Evolutionary conservation across 768 basidiomycete genomes (phyloP), one percentile per base, ranked within the genome.

Genomic region (Suillus placidus): DNA sequence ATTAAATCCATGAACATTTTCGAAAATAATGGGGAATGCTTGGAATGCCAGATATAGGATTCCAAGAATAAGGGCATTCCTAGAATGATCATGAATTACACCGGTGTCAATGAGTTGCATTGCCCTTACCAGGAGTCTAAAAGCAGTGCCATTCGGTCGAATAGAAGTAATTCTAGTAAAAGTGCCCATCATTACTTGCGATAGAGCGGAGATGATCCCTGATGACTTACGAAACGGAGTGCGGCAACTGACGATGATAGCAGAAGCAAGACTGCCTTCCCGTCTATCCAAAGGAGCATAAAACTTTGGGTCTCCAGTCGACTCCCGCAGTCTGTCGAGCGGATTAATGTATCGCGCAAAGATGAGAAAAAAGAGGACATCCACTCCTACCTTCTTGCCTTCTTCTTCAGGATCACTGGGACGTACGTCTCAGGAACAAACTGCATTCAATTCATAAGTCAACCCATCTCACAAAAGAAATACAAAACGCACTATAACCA

Each of bases 121-220:
- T 32, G 35, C 26, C 34, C 82, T 3, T 74, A 89, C 93, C 92
- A 94, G 16, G 84, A 73, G 73, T 92, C 83, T 10, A 94, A 80
- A 6, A 89, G 75, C 5, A 93, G 80, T 0, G 89, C 89, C 91
- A 94, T 94, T n/a, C 84, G 81, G 69, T 95, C 91, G 58, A 80
- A 84, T 0, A 85, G 49, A 6, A 92, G 77, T 7, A 93, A 78
- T 73, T 87, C 90, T 91, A 65, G 42, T 20, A 63, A 30, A 30
- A 3, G 18, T 60, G 51, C 10, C 32, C 40, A 26, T 63, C 43
- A 61, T 66, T 43, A 62, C 57, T 60, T 30, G 38, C 2, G 26
- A 40, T 4, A 18, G 30, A 35, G 10, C 38, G 20, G 3, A 32
- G 12, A 20, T 35, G 18, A 56, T 14, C 18, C 10, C 20, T 35